Evolutionary conservation across 257 asterid genomes (phyloP), one percentile per base, ranked within the genome.

Genomic region (Plantago ovata): DNA sequence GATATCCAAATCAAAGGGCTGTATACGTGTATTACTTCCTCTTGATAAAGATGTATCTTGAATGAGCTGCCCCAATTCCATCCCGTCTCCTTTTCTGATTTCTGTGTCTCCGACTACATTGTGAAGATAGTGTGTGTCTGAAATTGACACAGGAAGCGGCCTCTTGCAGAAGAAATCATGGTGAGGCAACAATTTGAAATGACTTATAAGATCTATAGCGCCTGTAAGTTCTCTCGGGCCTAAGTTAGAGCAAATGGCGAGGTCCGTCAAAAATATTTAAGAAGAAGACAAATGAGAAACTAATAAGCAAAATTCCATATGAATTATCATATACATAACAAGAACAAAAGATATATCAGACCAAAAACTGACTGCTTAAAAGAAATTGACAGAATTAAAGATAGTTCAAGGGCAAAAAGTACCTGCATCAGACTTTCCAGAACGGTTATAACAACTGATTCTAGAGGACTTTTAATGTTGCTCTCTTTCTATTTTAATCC

Each of bases 191-290:
- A 84, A 67, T 53, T 72, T 76, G 82, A 66, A 81, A 45, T 74
- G 82, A 61, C 74, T 81, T 72, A 81, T 74, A 43, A 81, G 89
- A 71, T 84, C 86, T 36, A 67, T 76, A 33, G 82, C 82, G 48
- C 94, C 94, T 41, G 86, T 78, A 49, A 84, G 83, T 75, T 81
- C 94, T 66, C 81, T 74, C 22, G 89, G 84, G 41, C 89, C 94
- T 84, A 44, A 60, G 46, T 42, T 40, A 67, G 28, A 38, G 15
- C 24, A 61, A 63, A n/a, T n/a, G n/a, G n/a, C n/a, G n/a, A n/a
- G n/a, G n/a, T n/a, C n/a, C n/a, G n/a, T n/a, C n/a, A n/a, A n/a
- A n/a, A n/a, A n/a, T n/a, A n/a, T n/a, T n/a, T n/a, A n/a, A n/a
- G n/a, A n/a, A n/a, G n/a, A n/a, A n/a, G n/a, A n/a, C n/a, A n/a